phyloP scores from a whole-genome alignment of 106 monocot genomes.

The Phalaenopsis equestris region DNA sequence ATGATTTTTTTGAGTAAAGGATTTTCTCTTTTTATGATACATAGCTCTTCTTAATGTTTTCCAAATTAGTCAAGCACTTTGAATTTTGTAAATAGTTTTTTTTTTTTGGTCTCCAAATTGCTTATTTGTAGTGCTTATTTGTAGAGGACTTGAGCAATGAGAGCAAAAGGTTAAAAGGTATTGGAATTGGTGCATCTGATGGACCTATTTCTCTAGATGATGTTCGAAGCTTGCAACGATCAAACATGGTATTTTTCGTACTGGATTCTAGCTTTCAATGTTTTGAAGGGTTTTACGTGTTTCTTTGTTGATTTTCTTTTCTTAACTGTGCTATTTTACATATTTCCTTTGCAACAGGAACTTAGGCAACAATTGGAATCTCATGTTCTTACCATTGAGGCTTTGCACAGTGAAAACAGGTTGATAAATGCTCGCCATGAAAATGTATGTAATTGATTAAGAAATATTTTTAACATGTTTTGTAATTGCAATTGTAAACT shows the following conservation, averaged over 20 bases:
- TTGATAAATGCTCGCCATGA: conserved; percentile 43
- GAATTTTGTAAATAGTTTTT: neutral
- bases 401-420: conserved; percentile 43
- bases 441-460: conserved; percentile 43
- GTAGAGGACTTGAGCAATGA: conserved; percentile 39
- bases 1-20: neutral
- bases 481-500: neutral
- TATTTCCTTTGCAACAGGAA: conserved; percentile 38
- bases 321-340: neutral
- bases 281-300: neutral
- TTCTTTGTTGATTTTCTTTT: conserved; percentile 5
- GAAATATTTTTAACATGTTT: neutral
- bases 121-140: conserved; percentile 25
- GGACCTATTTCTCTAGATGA: conserved; percentile 95
- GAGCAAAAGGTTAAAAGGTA: conserved; percentile 85
- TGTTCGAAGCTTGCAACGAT: conserved; percentile 86
- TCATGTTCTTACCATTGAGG: conserved; percentile 79
- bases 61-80: neutral
- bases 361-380: conserved; percentile 85
- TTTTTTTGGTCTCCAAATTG: neutral
- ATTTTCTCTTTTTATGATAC: neutral
- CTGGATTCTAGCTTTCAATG: neutral
- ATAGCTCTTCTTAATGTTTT: neutral
- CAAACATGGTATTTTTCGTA: conserved; percentile 56
- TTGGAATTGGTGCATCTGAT: conserved; percentile 90